Conservation (phyloP, 108 stramenopile genomes). For the Pseudonitzschia multiseries region DNA sequence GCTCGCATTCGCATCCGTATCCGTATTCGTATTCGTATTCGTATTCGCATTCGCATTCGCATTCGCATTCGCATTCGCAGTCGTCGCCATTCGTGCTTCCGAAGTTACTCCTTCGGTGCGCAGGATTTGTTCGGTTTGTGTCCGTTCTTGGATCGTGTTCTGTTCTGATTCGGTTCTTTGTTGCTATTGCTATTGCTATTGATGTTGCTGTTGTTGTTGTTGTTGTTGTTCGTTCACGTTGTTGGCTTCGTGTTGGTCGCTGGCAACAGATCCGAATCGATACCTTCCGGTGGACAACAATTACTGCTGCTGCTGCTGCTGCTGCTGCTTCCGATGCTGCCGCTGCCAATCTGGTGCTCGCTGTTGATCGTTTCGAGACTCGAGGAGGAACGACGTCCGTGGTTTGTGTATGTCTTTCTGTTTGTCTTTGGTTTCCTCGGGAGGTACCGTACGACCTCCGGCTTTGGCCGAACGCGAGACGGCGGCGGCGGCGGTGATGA, state of each 20-base stretch:
- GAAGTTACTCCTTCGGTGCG: conserved; percentile 13
- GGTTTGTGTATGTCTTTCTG: too few relatives aligned
- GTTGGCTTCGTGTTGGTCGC: too few relatives aligned
- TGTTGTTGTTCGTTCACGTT: too few relatives aligned
- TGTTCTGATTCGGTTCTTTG: background rate
- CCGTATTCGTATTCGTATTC: too few relatives aligned
- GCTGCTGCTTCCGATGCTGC: too few relatives aligned
- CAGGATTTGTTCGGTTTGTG: background rate
- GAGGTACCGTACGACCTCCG: background rate
- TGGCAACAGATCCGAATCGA: too few relatives aligned
- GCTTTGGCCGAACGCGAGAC: background rate
- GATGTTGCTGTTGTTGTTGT: too few relatives aligned
- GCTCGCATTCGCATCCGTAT: background rate
- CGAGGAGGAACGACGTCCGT: background rate
- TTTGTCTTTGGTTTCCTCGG: too few relatives aligned
- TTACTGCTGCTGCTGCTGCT: too few relatives aligned
- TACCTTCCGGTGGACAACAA: too few relatives aligned
- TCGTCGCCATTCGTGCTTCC: conserved; percentile 11
- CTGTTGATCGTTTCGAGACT: background rate
- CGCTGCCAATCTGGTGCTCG: background rate
- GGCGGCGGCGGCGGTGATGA: background rate
- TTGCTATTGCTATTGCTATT: too few relatives aligned
- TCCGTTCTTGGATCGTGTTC: conserved; percentile 7
- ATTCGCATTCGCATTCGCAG: background rate
- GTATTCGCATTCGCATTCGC: background rate